Conservation (phyloP, 805 yeast genomes). For the Suhomyces xylopsoci region DNA sequence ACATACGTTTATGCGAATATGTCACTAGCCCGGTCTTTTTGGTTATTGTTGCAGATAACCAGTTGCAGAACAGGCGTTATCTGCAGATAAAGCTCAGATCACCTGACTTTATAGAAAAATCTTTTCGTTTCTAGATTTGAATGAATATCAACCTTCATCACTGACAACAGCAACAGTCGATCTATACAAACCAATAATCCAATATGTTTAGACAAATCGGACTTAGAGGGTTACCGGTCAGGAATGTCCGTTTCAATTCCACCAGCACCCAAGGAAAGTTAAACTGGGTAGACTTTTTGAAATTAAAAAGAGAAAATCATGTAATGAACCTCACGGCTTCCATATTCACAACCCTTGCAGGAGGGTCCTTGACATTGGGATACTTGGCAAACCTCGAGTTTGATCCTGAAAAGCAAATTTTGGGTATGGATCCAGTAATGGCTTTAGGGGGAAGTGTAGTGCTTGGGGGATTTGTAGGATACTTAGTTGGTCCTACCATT, state of each 20-base stretch:
- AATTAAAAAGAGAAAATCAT: conserved; percentile 72
- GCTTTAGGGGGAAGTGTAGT: conserved; percentile 73
- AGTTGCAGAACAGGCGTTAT: neutral
- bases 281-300: conserved; percentile 80
- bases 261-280: conserved; percentile 22
- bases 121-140: neutral
- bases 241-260: conserved; percentile 21
- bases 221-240: neutral
- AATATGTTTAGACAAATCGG: conserved; percentile 2
- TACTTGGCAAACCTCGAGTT: conserved; percentile 78
- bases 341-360: conserved; percentile 59
- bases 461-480: conserved; percentile 73
- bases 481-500: conserved; percentile 71
- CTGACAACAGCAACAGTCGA: neutral
- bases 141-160: neutral
- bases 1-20: too few relatives aligned
- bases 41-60: neutral
- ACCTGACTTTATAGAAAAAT: conserved; percentile 1
- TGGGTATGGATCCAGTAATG: conserved; percentile 88
- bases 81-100: neutral
- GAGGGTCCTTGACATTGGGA: conserved; percentile 68
- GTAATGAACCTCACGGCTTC: conserved; percentile 67
- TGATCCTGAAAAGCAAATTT: conserved; percentile 79
- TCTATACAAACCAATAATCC: neutral
- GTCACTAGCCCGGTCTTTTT: too few relatives aligned